Base-by-base conservation (phyloP, 1,284 basidiomycete species). In the Austroboletus rostrupii region DNA sequence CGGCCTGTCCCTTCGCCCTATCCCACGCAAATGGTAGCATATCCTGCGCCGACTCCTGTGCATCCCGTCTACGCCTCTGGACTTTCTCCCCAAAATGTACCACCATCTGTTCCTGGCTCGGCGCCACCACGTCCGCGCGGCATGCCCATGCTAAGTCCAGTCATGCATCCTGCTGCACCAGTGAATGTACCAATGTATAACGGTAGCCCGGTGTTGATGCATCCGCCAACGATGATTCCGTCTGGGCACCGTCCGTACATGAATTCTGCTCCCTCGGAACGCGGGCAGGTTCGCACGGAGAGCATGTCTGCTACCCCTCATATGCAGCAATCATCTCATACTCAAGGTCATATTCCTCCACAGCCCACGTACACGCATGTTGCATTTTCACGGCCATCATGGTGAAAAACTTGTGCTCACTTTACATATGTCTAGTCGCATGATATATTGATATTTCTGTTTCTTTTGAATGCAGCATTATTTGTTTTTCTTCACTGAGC, bases 131-230 rank as follows among this genome's bases (percentile, higher is more conserved):
- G 74, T 36, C 76, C 76, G 28, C 72, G 67, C 61, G 69, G 68
- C 62, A 66, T 74, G 59, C 56, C 69, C 21, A 66, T 86, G 66
- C 78, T 87, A 68, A 88, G 85, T 61, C 87, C 87, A n/a, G 77
- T 77, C 14, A 73, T 87, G 70, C 66, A 77, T 35, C 80, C 80
- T 61, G 75, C 80, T 19, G 71, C 67, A 28, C 69, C 77, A 62
- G 48, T 56, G 47, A 58, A 67, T 57, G 54, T 65, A 64, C 42
- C 57, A 13, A 81, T 87, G 77, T 89, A 87, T 63, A 70, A 74
- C 7, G 71, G 75, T 32, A 88, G 84, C 59, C 87, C 87, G 10
- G 80, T 82, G 32, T 65, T 88, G 63, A 76, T 88, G 71, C 84
- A 80, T 56, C 69, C 80, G 10, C 70, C 74, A 21, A 61, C 69